phyloP scores from a whole-genome alignment of 1,284 basidiomycete species.

The Blastosporella zonata region DNA sequence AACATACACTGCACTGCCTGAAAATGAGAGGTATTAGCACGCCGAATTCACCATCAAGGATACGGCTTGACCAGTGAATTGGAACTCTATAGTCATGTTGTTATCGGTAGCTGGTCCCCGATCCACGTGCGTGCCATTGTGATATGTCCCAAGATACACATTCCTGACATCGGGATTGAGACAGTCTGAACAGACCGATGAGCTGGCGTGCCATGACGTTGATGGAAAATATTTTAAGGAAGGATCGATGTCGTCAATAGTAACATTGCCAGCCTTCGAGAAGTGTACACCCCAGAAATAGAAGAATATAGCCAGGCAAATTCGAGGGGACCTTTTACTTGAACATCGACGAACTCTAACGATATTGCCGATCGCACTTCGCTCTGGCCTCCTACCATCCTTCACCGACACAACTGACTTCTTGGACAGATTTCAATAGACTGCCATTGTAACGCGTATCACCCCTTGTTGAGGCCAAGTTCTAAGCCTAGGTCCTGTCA shows the following conservation, averaged over 20 bases:
- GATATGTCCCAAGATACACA: slow-evolving; percentile 37
- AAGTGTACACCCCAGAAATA: slow-evolving; percentile 22
- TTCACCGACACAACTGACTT: too few relatives aligned
- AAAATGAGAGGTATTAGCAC: background rate
- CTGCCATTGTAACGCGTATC: too few relatives aligned
- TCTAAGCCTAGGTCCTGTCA: too few relatives aligned
- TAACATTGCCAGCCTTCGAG: slow-evolving; percentile 33
- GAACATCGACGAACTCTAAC: background rate
- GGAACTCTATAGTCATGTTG: slow-evolving; percentile 40
- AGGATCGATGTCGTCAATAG: slow-evolving; percentile 43
- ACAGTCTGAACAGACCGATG: slow-evolving; percentile 33
- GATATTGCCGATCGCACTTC: too few relatives aligned
- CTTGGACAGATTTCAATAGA: too few relatives aligned
- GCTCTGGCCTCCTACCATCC: too few relatives aligned
- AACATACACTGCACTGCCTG: slow-evolving; percentile 8
- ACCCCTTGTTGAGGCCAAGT: too few relatives aligned
- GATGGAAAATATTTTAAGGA: slow-evolving; percentile 41
- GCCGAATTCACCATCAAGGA: background rate
- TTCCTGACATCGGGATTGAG: slow-evolving; percentile 28
- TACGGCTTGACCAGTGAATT: slow-evolving; percentile 41
- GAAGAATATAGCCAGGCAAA: slow-evolving; percentile 21
- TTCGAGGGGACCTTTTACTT: background rate
- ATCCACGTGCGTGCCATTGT: slow-evolving; percentile 41
- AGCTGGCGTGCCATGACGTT: slow-evolving; percentile 36
- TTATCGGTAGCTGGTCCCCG: background rate